These are phyloP conservation scores for Sarcomyxa edulis DNA, from an alignment of 768 basidiomycete species.

Conservation along the genomic window DNA sequence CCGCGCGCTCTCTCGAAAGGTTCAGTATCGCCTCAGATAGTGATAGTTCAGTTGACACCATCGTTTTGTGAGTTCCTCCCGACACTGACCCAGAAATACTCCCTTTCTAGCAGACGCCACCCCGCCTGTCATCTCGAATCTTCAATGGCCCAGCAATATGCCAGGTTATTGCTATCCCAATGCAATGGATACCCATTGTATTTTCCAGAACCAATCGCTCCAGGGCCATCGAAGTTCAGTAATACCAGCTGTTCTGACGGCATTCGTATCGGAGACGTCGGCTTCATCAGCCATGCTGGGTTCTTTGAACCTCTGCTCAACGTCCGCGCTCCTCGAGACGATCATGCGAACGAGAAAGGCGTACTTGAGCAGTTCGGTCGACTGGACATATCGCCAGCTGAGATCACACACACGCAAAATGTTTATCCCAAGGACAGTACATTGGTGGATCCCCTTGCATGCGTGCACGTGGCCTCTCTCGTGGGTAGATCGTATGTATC, in stretches of 20 bases:
- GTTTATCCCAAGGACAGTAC: not conserved
- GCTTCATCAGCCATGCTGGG: constrained; percentile 19
- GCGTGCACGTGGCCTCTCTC: not conserved
- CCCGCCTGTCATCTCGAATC: no score
- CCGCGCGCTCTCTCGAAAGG: no score
- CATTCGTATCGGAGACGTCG: constrained; percentile 25
- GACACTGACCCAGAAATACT: no score
- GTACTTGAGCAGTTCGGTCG: not conserved
- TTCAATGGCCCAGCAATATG: no score
- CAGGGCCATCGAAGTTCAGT: constrained; percentile 8
- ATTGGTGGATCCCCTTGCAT: not conserved
- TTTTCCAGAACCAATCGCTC: constrained; percentile 17
- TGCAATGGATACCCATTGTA: constrained; percentile 22
- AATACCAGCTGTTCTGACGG: no score
- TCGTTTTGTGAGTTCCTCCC: no score
- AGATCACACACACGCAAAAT: not conserved
- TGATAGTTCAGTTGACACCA: no score
- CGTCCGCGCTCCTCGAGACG: constrained; percentile 13
- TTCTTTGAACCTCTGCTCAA: constrained; percentile 25
- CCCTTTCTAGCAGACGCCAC: no score
- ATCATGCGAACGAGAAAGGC: constrained; percentile 9
- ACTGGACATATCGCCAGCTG: not conserved
- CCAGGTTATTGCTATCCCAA: constrained; percentile 12
- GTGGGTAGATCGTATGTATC: not conserved
- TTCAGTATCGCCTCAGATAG: no score